Evolutionary conservation across 441 rosid species (phyloP).

Genomic region (Raphanus hybrid): DNA sequence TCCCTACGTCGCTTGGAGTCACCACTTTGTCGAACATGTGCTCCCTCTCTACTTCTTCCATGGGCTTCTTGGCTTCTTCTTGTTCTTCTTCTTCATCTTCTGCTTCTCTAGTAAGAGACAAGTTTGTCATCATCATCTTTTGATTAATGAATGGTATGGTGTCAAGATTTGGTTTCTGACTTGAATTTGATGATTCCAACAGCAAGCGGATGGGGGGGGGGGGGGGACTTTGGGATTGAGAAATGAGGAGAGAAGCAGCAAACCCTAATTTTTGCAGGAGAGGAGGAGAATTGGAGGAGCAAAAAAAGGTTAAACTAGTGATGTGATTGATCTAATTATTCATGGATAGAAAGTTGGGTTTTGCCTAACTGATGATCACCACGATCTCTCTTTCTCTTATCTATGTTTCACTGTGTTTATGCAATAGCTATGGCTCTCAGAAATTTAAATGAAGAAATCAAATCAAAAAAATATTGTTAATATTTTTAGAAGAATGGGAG

Average conservation of each 20-base stretch:
- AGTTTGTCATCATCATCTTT: constrained; percentile 30
- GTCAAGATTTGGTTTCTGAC: constrained; percentile 4
- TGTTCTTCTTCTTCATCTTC: constrained; percentile 20
- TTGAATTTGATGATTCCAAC: background rate
- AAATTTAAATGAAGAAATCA: constrained; percentile 6
- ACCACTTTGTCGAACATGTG: constrained; percentile 79
- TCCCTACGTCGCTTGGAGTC: constrained; percentile 89
- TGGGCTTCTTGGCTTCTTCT: constrained; percentile 33
- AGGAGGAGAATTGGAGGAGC: constrained; percentile 23
- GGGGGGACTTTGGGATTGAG: constrained; percentile 6
- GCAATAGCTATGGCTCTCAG: constrained; percentile 1
- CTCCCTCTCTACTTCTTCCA: constrained; percentile 53
- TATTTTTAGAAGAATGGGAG: constrained; percentile 21
- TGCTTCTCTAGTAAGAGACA: constrained; percentile 37
- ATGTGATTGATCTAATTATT: constrained; percentile 41
- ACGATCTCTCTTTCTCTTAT: constrained; percentile 29
- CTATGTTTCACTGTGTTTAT: constrained; percentile 24
- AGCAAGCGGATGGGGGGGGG: background rate
- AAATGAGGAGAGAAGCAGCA: constrained; percentile 8
- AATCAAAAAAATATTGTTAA: background rate
- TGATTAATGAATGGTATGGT: background rate
- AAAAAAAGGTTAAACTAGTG: constrained; percentile 29
- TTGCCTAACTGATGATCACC: constrained; percentile 40
- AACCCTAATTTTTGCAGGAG: constrained; percentile 37
- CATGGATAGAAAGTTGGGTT: constrained; percentile 39